Conservation (phyloP, 2,329 filamentous ascomycete genomes). For the Shiraia sp. region DNA sequence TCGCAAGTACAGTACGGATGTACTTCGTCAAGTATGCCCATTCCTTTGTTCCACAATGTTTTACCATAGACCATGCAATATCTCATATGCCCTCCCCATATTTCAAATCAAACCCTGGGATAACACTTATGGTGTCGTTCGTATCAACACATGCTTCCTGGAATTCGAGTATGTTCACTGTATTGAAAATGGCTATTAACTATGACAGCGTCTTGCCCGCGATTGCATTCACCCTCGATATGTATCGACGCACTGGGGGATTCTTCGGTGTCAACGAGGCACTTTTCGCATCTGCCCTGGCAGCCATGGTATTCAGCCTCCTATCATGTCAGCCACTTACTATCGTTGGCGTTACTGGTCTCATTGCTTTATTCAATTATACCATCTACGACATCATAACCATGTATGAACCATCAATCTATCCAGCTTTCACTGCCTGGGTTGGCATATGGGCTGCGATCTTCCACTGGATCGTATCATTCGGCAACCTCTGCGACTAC, state of each 20-base stretch:
- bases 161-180: too few species aligned
- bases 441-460: constrained; percentile 61
- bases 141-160: too few species aligned
- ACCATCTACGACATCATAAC: constrained; percentile 62
- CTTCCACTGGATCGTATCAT: constrained; percentile 60
- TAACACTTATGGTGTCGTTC: too few species aligned
- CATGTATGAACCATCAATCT: constrained; percentile 54
- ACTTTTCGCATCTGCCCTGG: constrained; percentile 59
- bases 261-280: constrained; percentile 63
- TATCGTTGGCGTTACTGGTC: constrained; percentile 61
- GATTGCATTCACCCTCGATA: constrained; percentile 62
- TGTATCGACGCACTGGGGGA: constrained; percentile 58
- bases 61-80: too few species aligned
- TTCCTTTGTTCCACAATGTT: too few species aligned
- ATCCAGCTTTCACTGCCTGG: constrained; percentile 61
- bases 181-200: too few species aligned
- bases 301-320: constrained; percentile 59
- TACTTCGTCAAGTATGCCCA: constrained; percentile 59
- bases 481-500: constrained; percentile 60
- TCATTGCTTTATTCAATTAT: constrained; percentile 58
- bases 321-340: constrained; percentile 59
- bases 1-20: constrained; percentile 61
- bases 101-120: too few species aligned
- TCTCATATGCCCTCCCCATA: too few species aligned
- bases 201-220: constrained; percentile 56